These are phyloP conservation scores for Isoetes engelmannii DNA, from an alignment of 83 land plant genomes.

Conservation along the genomic window DNA sequence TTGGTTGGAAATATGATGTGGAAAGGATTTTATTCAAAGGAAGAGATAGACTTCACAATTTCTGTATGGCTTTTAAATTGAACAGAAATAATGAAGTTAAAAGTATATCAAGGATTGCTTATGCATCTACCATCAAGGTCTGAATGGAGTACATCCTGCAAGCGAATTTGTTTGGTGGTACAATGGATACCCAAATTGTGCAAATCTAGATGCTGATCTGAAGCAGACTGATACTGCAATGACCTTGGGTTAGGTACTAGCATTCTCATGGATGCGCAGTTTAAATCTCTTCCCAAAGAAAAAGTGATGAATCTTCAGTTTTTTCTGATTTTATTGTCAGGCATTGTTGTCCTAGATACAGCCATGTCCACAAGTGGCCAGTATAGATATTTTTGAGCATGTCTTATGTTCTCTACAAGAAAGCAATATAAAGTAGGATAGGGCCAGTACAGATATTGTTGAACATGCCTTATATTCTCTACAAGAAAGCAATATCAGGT, in stretches of 20 bases:
- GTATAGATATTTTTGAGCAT: too few relatives aligned
- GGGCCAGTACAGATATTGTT: slow-evolving; percentile 94
- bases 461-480: slow-evolving; percentile 70
- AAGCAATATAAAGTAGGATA: too few relatives aligned
- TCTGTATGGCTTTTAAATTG: too few relatives aligned
- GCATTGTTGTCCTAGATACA: slow-evolving; percentile 94
- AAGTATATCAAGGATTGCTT: too few relatives aligned
- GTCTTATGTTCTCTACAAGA: too few relatives aligned
- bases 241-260: slow-evolving; percentile 94
- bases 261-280: too few relatives aligned
- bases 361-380: slow-evolving; percentile 58
- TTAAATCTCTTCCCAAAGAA: too few relatives aligned
- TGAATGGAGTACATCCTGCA: slow-evolving; percentile 72
- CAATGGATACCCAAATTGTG: slow-evolving; percentile 91
- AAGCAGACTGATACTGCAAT: slow-evolving; percentile 75
- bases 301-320: too few relatives aligned
- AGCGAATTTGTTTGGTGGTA: slow-evolving; percentile 99
- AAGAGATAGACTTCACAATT: too few relatives aligned
- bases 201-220: slow-evolving; percentile 53
- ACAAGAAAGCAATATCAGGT: slow-evolving; percentile 70
- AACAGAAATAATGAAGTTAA: too few relatives aligned
- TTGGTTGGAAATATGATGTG: too few relatives aligned
- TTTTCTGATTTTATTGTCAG: slow-evolving; percentile 27
- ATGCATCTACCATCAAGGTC: slow-evolving; percentile 38
- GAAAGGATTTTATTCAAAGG: too few relatives aligned